Evolutionary conservation across 1,139 yeast species (phyloP), one percentile per base, ranked within the genome.

Genomic region (Taphrina communis): DNA sequence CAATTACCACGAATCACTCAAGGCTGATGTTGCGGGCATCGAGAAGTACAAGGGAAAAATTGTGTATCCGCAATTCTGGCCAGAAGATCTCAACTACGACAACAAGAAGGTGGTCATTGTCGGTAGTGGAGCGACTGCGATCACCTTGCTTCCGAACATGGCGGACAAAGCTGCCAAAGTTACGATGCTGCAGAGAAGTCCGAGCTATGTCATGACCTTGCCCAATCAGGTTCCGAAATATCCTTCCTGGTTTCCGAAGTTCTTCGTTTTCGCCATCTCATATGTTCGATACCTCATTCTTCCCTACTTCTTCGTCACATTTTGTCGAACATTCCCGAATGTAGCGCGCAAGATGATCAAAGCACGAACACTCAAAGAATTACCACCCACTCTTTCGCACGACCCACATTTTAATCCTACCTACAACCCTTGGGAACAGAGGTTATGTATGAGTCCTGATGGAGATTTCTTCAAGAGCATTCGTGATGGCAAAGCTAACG

Each of bases 81-180:
- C 79, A 11, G 77, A 82, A 31, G 83, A 83, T 53, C 79, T 78
- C 35, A 77, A 76, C 62, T 81, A 76, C 73, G 73, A 70, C 19
- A 83, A 82, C 59, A 78, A 81, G 72, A 80, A 78, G 63, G 83
- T 81, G 0, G 71, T 82, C 36, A 83, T 82, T 38, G 77, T 82
- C 65, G 84, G 84, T 51, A 78, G 82, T 44, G 80, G 83, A 71
- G 80, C 80, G 72, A 80, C 83, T 46, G 83, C 82, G 11, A 83
- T 82, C 72, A 84, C 82, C 73, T 80, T 82, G 60, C 79, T 82
- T 51, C 82, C 80, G 65, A 84, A 82, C 74, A 79, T 81, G 69
- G 78, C 78, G 71, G 82, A 81, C 68, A 81, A 81, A 70, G 84
- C 83, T 21, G 79, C 78, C n/a, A 76, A 77, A 11, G 81, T 81